Evolutionary conservation across 768 basidiomycete genomes (phyloP).

Genomic region (Dentipellis fragilis): DNA sequence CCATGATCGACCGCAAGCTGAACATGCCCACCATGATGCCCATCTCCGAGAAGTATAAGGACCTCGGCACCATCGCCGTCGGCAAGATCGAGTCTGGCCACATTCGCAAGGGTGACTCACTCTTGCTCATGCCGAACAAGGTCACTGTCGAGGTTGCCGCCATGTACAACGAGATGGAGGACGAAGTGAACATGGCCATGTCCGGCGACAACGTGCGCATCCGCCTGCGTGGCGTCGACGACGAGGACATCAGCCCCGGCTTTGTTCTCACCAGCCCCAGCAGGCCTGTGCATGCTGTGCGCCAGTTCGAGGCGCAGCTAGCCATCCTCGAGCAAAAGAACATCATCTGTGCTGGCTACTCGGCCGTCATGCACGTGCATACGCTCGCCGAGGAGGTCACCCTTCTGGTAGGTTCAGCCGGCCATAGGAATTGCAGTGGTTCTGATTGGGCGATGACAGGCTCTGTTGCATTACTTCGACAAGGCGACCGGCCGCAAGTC

Average conservation of each 20-base stretch:
- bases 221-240: constrained; percentile 83
- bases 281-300: constrained; percentile 81
- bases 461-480: constrained; percentile 92
- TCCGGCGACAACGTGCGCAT: constrained; percentile 96
- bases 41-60: constrained; percentile 95
- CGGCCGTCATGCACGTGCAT: constrained; percentile 92
- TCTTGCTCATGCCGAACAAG: constrained; percentile 92
- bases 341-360: constrained; percentile 95
- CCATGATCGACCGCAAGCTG: constrained; percentile 87
- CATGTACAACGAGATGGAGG: constrained; percentile 88
- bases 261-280: constrained; percentile 80
- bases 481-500: constrained; percentile 93
- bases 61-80: constrained; percentile 95
- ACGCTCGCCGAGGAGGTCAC: constrained; percentile 91
- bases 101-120: constrained; percentile 74
- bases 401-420: constrained; percentile 48
- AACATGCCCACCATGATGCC: constrained; percentile 94
- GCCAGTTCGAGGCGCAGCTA: constrained; percentile 92
- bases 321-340: constrained; percentile 96
- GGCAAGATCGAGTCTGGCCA: constrained; percentile 96
- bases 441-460: constrained; percentile 31
- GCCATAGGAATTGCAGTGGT: not conserved
- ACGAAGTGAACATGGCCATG: constrained; percentile 69
- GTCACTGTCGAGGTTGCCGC: constrained; percentile 72
- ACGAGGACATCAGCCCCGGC: constrained; percentile 91